Evolutionary conservation across 306 rosid genomes (phyloP), one percentile per base, ranked within the genome.

Genomic region (Cicer chorassanicum): DNA sequence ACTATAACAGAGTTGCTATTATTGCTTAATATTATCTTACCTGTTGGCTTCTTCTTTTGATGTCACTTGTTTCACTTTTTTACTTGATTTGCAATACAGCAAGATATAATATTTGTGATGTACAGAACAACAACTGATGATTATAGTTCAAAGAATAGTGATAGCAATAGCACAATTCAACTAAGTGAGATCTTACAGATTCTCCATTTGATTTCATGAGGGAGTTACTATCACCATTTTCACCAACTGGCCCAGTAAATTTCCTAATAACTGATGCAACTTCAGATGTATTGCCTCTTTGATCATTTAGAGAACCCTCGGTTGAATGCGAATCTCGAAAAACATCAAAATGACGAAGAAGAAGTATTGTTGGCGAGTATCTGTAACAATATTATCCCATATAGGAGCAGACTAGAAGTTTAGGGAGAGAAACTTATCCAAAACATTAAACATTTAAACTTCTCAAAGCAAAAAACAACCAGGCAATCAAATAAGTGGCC

Each of bases 341-440:
- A 78, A 90, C 91, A 55, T 92, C 95, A 86, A 94, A 94, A 89
- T 90, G 93, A 49, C 96, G 92, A 66, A 94, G 96, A 81, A 94
- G 93, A 77, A 92, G 89, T 84, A 94, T 85, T 42, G 96, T 75
- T 73, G 99, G 97, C 0, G 90, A 87, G 88, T 92, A 92, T 76
- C 97, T 94, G 95, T 63, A 73, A 72, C 54, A 87, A 81, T 49
- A 81, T 48, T 65, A 64, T 62, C 70, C 50, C 60, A 71, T 69
- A 66, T 69, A 66, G 82, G 77, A 70, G 46, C 65, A 63, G 46
- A 46, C 36, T 55, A 65, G 74, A 57, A 43, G 39, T 43, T 75
- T 53, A n/a, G 75, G 77, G 21, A 70, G 55, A 74, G 65, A 70
- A 70, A 49, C 73, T 61, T 48, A 70, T 72, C 8, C 42, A 78